Evolutionary conservation across 306 rosid species (phyloP).

Genomic region (Prosopis cineraria): DNA sequence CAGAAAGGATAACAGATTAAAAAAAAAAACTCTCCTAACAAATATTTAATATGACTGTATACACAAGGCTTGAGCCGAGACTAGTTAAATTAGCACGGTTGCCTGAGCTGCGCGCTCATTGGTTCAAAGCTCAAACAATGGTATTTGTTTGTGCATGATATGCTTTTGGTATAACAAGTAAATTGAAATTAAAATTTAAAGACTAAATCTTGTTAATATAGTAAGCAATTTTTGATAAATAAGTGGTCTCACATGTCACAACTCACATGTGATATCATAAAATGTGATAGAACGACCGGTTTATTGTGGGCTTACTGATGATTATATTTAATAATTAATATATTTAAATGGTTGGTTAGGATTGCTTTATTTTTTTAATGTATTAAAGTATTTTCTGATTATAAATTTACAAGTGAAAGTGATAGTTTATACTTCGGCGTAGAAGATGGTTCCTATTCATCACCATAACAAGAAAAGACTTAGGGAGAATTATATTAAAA

Average conservation of each 20-base stretch:
- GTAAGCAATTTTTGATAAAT: background rate
- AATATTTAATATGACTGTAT: too few relatives aligned
- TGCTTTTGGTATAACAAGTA: background rate
- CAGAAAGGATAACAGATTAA: too few relatives aligned
- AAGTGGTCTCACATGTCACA: background rate
- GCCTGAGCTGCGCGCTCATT: too few relatives aligned
- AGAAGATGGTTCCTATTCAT: too few relatives aligned
- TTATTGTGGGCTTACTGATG: background rate
- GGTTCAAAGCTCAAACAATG: too few relatives aligned
- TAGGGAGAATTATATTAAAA: too few relatives aligned
- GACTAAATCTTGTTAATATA: background rate
- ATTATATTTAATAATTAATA: background rate
- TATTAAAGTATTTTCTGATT: background rate
- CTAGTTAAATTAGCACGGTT: too few relatives aligned
- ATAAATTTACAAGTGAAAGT: background rate
- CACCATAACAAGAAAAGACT: too few relatives aligned
- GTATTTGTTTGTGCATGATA: background rate
- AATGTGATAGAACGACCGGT: background rate
- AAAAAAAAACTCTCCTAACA: too few relatives aligned
- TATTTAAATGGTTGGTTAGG: background rate
- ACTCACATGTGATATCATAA: background rate
- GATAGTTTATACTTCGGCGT: background rate
- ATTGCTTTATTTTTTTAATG: background rate
- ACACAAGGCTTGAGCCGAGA: too few relatives aligned
- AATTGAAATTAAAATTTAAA: background rate